Evolutionary conservation across 106 monocot genomes (phyloP).

Genomic region (Acorus calamus): DNA sequence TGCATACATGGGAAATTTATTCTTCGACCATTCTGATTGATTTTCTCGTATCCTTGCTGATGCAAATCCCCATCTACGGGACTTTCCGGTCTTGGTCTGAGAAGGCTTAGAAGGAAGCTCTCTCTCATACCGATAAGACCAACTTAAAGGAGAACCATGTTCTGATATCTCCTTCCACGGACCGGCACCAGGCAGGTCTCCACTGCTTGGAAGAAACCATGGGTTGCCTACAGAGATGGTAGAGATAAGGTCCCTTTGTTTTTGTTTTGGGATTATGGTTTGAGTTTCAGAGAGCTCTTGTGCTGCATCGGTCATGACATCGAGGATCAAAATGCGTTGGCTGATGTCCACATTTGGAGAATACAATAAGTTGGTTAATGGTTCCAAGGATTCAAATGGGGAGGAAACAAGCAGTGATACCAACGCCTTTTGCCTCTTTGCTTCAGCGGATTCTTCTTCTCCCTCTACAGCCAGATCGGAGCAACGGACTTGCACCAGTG

Average conservation of each 20-base stretch:
- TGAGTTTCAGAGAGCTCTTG: constrained; percentile 67
- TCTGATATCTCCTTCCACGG: constrained; percentile 82
- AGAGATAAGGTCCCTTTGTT: constrained; percentile 45
- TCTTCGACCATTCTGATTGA: constrained; percentile 41
- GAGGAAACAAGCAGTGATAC: constrained; percentile 69
- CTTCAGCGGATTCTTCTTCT: constrained; percentile 85
- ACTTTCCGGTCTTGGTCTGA: constrained; percentile 65
- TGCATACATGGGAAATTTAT: constrained; percentile 94
- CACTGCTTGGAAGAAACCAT: constrained; percentile 71
- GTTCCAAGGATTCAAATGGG: constrained; percentile 87
- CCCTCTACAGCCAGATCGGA: constrained; percentile 76
- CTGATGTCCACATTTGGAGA: constrained; percentile 83
- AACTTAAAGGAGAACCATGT: constrained; percentile 37
- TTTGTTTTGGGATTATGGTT: constrained; percentile 21
- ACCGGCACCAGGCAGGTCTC: constrained; percentile 67
- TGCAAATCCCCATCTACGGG: constrained; percentile 70
- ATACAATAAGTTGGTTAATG: constrained; percentile 63
- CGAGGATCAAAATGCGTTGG: constrained; percentile 79
- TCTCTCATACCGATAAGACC: constrained; percentile 78
- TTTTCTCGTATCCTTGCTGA: constrained; percentile 17
- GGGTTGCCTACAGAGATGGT: constrained; percentile 40
- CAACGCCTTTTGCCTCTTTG: constrained; percentile 73
- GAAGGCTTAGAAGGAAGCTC: constrained; percentile 76
- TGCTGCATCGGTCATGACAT: constrained; percentile 95
- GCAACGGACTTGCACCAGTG: constrained; percentile 68